Base-by-base conservation (phyloP, 169 alveolate genomes). In the Sarcocystis neurona region DNA sequence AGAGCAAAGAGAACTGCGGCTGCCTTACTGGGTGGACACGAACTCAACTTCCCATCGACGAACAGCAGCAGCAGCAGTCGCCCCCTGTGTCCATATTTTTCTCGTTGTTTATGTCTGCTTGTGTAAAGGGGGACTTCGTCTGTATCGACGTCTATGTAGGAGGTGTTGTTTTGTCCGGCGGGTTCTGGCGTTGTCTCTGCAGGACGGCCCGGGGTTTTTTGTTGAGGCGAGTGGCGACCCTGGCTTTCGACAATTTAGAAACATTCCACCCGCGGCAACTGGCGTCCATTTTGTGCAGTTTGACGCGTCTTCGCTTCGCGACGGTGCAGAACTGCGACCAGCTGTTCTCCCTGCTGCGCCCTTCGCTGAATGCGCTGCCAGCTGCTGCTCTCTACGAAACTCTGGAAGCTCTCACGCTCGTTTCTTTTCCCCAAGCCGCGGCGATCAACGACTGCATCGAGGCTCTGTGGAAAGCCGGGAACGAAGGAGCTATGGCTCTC, bases 241-340 rank as follows among this genome's bases (percentile, higher is more conserved):
- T 93, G 47, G 95, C 93, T n/a, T 90, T 93, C 82, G 95, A 93
- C 63, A 93, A 93, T 77, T 53, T 93, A 85, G 89, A 66, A 48
- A 70, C 68, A 37, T 93, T 93, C 74, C 41, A 72, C 32, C 90
- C 93, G 32, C 80, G 78, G 32, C 94, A 91, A 85, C 89, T 89
- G 78, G 93, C 90, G 23, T 41, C 48, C 44, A 18, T 88, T 41
- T 4, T 74, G 60, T 43, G 68, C 72, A 39, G 87, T 32, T 63
- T 91, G n/a, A 63, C 91, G 41, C 60, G 85, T 46, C 60, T 91
- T n/a, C 86, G 94, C 34, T 92, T 90, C 82, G 82, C 84, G 58
- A 75, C 87, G 44, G 46, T 37, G 37, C 56, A 50, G 70, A 79
- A 88, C 46, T 34, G 68, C 37, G 89, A 82, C 18, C 56, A 72